Base-by-base conservation (phyloP, 2,329 filamentous ascomycete genomes). In the Nemania diffusa region DNA sequence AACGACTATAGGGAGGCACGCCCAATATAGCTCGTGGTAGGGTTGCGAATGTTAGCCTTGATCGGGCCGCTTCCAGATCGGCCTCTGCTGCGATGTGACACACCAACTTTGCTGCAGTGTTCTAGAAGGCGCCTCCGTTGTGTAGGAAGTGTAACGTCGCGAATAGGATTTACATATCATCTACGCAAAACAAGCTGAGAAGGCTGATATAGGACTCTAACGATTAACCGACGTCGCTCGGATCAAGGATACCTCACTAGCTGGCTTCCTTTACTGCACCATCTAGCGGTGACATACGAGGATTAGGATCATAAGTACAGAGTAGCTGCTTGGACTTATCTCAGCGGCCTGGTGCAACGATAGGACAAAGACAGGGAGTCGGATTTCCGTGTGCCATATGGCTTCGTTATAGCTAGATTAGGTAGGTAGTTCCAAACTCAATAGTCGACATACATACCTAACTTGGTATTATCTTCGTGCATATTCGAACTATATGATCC, bases 281-380 rank as follows among this genome's bases (percentile, higher is more conserved):
- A 56, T 60, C 51, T 52, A 27, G 44, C n/a, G 29, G 40, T 26
- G 44, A 59, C 46, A 51, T 53, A 48, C 37, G 50, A 59, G 27
- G n/a, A 17, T 5, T 20, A 22, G 20, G 34, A 40, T 40, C 8
- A 40, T 7, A 40, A 13, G 34, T 40, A 7, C n/a, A n/a, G n/a
- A n/a, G n/a, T n/a, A n/a, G n/a, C n/a, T n/a, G n/a, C n/a, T n/a
- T n/a, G n/a, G n/a, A n/a, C n/a, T n/a, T n/a, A n/a, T n/a, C n/a
- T n/a, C n/a, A n/a, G n/a, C n/a, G n/a, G n/a, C n/a, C n/a, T n/a
- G n/a, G n/a, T n/a, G n/a, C n/a, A n/a, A n/a, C n/a, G n/a, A n/a
- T n/a, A n/a, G n/a, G n/a, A n/a, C n/a, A n/a, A n/a, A n/a, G 29
- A 32, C 9, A 32, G 29, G 29, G 29, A 32, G 29, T 32, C 9